These are phyloP conservation scores for Glebionis coronaria DNA, from an alignment of 129 eudicot species.

Conservation along the genomic window DNA sequence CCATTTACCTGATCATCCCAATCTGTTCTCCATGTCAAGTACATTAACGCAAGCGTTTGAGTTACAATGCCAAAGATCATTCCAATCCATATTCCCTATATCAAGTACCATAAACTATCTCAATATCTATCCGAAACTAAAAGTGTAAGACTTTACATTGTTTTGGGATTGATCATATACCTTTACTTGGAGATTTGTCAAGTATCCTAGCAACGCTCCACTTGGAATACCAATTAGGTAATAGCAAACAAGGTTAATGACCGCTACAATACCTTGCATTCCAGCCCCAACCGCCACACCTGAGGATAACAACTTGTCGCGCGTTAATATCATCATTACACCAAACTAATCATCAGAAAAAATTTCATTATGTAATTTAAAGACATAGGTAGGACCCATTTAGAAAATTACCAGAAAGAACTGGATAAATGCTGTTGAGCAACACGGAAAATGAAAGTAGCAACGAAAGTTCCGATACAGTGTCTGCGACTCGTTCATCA, in stretches of 20 bases:
- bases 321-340: not conserved
- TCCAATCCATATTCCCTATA: slow-evolving; percentile 80
- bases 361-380: not conserved
- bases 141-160: not conserved
- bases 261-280: slow-evolving; percentile 73
- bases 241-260: slow-evolving; percentile 61
- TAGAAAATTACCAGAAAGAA: slow-evolving; percentile 60
- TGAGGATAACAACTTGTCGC: slow-evolving; percentile 25
- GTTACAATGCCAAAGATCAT: slow-evolving; percentile 56
- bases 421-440: slow-evolving; percentile 78
- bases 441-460: slow-evolving; percentile 70
- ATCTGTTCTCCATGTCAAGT: slow-evolving; percentile 55
- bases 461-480: slow-evolving; percentile 59
- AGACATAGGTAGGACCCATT: not conserved
- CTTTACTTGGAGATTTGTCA: slow-evolving; percentile 59
- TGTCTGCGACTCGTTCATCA: slow-evolving; percentile 57
- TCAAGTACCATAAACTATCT: not conserved
- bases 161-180: slow-evolving; percentile 30
- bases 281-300: slow-evolving; percentile 96
- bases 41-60: slow-evolving; percentile 37
- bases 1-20: slow-evolving; percentile 63
- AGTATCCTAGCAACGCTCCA: slow-evolving; percentile 73
- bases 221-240: slow-evolving; percentile 76
- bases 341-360: not conserved
- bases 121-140: not conserved